Evolutionary conservation across 2,329 filamentous ascomycete genomes (phyloP).

Genomic region (Sporothrix pallida): DNA sequence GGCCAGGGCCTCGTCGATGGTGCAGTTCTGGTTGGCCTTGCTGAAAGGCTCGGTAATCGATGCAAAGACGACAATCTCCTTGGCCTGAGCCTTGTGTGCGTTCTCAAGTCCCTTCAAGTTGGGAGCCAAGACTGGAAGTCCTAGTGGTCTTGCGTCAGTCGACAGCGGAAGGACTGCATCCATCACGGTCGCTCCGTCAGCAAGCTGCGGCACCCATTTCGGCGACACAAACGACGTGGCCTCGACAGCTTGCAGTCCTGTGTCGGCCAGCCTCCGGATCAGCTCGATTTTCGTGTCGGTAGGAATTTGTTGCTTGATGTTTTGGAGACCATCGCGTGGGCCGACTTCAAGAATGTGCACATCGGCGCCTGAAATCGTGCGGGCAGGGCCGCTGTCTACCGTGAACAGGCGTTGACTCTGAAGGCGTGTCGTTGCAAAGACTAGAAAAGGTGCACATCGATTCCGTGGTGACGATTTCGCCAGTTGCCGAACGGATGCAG

Average conservation of each 20-base stretch:
- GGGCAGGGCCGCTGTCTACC: not conserved
- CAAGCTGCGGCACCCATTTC: conserved; percentile 89
- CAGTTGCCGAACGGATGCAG: not conserved
- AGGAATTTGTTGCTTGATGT: conserved; percentile 75
- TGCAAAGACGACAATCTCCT: conserved; percentile 60
- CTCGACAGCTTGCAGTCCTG: conserved; percentile 76
- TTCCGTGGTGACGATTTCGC: not conserved
- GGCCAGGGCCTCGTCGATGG: conserved; percentile 73
- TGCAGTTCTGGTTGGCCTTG: conserved; percentile 81
- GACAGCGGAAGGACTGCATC: conserved; percentile 66
- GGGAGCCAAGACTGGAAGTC: conserved; percentile 80
- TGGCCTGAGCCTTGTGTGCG: conserved; percentile 52
- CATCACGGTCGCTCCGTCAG: conserved; percentile 75
- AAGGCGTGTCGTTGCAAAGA: not conserved
- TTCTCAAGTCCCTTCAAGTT: conserved; percentile 75
- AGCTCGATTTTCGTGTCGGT: conserved; percentile 77
- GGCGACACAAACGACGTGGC: conserved; percentile 82
- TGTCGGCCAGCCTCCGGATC: conserved; percentile 69
- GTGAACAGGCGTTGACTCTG: not conserved
- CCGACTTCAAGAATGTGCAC: conserved; percentile 76
- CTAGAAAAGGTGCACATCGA: not conserved
- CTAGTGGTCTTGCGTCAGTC: conserved; percentile 59
- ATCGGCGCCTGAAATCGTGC: not conserved
- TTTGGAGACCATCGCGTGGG: conserved; percentile 84
- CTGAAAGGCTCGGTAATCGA: conserved; percentile 82